A percentile compares a stretch with the other conserved stretches of the same genome.
Conservation (phyloP, 768 basidiomycete species). For the Lentinula aciculospora region DNA sequence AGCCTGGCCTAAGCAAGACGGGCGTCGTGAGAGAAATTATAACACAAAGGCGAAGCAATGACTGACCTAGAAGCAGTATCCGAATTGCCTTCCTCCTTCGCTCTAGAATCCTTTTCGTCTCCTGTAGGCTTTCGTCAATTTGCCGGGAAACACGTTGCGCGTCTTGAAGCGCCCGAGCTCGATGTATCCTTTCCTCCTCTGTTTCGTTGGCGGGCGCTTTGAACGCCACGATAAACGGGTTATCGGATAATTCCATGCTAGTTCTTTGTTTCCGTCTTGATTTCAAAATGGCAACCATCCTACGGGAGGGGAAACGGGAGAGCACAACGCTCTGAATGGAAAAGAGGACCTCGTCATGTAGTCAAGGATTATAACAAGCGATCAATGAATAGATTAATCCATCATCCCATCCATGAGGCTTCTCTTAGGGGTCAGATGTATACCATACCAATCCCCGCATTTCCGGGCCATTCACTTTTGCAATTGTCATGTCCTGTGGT, state of each 20-base stretch:
- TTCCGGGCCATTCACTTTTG: background rate
- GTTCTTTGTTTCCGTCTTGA: background rate
- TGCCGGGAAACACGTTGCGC: slow-evolving; percentile 25
- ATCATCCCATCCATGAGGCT: background rate
- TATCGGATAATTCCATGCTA: slow-evolving; percentile 9
- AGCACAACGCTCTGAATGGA: background rate
- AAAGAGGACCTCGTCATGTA: background rate
- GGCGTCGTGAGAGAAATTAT: background rate
- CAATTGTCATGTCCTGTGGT: background rate
- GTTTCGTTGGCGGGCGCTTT: slow-evolving; percentile 30
- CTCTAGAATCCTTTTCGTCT: slow-evolving; percentile 25
- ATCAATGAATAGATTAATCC: background rate
- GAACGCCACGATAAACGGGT: slow-evolving; percentile 25
- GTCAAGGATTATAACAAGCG: background rate
- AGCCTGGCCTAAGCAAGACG: slow-evolving; percentile 24
- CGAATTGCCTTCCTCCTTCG: slow-evolving; percentile 31
- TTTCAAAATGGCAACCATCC: background rate
- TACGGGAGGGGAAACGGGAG: background rate
- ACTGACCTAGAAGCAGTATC: slow-evolving; percentile 32
- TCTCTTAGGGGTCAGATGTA: background rate
- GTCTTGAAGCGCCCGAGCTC: slow-evolving; percentile 25
- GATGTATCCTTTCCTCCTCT: slow-evolving; percentile 22
- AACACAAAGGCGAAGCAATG: background rate
- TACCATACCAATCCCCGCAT: background rate
- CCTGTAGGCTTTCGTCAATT: slow-evolving; percentile 30